Base-by-base conservation (phyloP, 1,284 basidiomycete species). In the Pholiota adiposa region DNA sequence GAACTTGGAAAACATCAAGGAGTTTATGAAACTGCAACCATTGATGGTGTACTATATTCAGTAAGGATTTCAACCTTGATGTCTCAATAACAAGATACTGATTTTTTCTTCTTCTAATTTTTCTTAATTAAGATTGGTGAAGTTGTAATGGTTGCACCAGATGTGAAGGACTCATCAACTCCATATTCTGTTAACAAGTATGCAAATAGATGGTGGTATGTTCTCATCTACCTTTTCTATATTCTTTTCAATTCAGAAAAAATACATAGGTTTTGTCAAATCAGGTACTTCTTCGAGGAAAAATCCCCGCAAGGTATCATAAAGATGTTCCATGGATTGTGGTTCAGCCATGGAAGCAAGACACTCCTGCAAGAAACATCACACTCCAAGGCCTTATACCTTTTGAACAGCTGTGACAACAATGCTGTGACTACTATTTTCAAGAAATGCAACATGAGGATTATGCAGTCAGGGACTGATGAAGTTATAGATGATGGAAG, bases 301-400 rank as follows among this genome's bases (percentile, higher is more conserved):
- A 16, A 23, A 38, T 43, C 46, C 25, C 23, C n/a, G 29, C 44
- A 25, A 14, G 49, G 63, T 65, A 57, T 57, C 63, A 53, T 59
- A 21, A 83, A 83, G 65, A 77, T 76, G 69, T 85, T 87, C 59
- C 88, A 90, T 70, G 85, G 77, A 0, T 84, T 86, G 57, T 90
- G 89, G 88, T 78, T 84, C 59, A 74, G 78, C 25, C 88, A 88
- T 73, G 85, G 86, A 2, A 86, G 84, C 4, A 83, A 86, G 65
- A 89, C 85, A 0, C 68, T 87, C 5, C 75, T 90, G 0, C 86
- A 88, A 64, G 85, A 90, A 64, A 79, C 81, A 0, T 82, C 86
- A 0, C 87, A 90, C 61, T 78, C 88, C 0, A 80, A 81, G 51
- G 77, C 78, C 0, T 72, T 90, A 0, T 89, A 80, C 65, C 75